Percentiles rank a stretch among this genome's conserved stretches.
Conservation (phyloP, 345 rosid genomes). For the Populus davidiana region DNA sequence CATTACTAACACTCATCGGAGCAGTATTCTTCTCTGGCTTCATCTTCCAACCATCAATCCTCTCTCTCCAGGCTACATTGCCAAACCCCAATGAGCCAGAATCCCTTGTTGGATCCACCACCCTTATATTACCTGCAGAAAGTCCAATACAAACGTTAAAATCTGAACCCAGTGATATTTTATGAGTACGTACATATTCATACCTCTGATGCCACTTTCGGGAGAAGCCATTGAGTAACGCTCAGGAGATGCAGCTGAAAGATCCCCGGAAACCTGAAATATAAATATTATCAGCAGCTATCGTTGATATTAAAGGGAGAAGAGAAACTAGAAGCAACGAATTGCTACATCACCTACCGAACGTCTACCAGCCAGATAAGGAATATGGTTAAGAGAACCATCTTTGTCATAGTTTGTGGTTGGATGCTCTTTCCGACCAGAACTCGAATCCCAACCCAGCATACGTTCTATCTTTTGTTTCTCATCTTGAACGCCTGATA, state of each 20-base stretch:
- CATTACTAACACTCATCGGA: slow-evolving; percentile 34
- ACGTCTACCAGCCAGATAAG: slow-evolving; percentile 29
- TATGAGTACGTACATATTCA: neutral
- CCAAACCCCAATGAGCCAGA: slow-evolving; percentile 29
- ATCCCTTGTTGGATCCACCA: slow-evolving; percentile 27
- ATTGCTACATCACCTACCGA: slow-evolving; percentile 17
- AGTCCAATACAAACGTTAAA: neutral
- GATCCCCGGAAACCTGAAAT: slow-evolving; percentile 37
- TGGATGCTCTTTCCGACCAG: slow-evolving; percentile 23
- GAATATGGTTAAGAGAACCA: slow-evolving; percentile 30
- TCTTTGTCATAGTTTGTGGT: slow-evolving; percentile 30
- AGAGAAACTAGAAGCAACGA: neutral
- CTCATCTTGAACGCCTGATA: slow-evolving; percentile 11
- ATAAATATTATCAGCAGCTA: neutral
- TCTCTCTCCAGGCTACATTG: slow-evolving; percentile 44
- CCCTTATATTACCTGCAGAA: slow-evolving; percentile 30
- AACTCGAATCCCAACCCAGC: slow-evolving; percentile 25
- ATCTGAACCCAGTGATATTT: neutral
- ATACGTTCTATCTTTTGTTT: slow-evolving; percentile 23
- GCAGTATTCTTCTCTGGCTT: slow-evolving; percentile 33
- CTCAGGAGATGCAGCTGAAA: slow-evolving; percentile 40
- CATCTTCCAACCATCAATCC: slow-evolving; percentile 42
- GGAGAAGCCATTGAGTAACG: slow-evolving; percentile 39
- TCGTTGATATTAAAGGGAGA: neutral
- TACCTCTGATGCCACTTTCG: slow-evolving; percentile 34